Evolutionary conservation across 768 basidiomycete genomes (phyloP), one percentile per base, ranked within the genome.

Genomic region (Pleurotus platypus): DNA sequence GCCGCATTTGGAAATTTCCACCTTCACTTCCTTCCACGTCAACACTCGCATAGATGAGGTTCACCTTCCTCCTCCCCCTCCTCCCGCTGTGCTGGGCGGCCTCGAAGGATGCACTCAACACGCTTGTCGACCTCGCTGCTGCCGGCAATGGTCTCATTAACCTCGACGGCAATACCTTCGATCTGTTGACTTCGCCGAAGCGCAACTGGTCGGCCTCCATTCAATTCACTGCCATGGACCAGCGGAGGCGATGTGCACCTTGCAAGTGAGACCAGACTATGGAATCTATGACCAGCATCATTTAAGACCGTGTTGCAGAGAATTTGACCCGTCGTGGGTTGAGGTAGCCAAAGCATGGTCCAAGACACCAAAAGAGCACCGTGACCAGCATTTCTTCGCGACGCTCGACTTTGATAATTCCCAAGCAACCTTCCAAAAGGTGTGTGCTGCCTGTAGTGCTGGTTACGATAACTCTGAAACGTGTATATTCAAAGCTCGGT

Each of bases 371-470:
- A 63, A 78, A 56, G 76, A 75, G 18, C 72, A 89, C n/a, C 82
- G 87, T 42, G 80, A 92, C 68, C 75, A 78, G 56, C 95, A 98
- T 70, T 95, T 98, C 82, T 99, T 98, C 66, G 97, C 86, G 7
- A 87, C 86, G 11, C 69, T 93, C 27, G 97, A 99, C 71, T 98
- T 97, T 67, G 84, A 90, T 65, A 78, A 90, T 38, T 87, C 83
- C 6, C 78, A 83, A 55, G 70, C 75, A 1, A 79, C 93, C 45
- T 99, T 96, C 75, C 86, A 90, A 74, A 85, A 84, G 78, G 94
- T 92, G 51, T 24, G 67, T 35, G 20, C n/a, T 16, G 4, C 5
- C 58, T 11, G n/a, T 15, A 18, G 2, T 49, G 7, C 45, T 51
- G 20, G 49, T 42, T 24, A 30, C 48, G 51, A 50, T 55, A 15